These are phyloP conservation scores for Aspergillus steynii DNA, from an alignment of 495 filamentous ascomycete species.

Conservation along the genomic window DNA sequence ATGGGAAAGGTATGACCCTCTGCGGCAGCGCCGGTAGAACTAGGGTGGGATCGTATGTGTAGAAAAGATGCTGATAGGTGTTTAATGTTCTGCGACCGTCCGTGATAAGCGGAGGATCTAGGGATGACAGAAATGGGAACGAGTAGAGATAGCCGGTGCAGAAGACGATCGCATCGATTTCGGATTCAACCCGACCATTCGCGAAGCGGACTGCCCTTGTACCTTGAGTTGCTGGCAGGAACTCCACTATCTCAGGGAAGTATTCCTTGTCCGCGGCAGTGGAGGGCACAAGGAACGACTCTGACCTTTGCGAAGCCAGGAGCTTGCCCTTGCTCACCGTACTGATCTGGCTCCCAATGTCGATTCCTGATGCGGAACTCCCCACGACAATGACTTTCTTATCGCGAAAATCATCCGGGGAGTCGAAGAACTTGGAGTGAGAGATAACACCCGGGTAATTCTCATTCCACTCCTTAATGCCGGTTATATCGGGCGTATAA, in stretches of 20 bases:
- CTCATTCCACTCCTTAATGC: slow-evolving; percentile 56
- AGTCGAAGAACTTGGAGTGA: slow-evolving; percentile 81
- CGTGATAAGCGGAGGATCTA: slow-evolving; percentile 60
- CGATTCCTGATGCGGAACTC: slow-evolving; percentile 74
- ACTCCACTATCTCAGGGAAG: slow-evolving; percentile 59
- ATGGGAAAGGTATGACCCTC: slow-evolving; percentile 79
- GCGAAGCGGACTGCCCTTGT: slow-evolving; percentile 53
- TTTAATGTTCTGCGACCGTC: slow-evolving; percentile 68
- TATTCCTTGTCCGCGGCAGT: slow-evolving; percentile 45
- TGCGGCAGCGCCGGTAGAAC: slow-evolving; percentile 74
- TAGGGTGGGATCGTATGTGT: slow-evolving; percentile 72
- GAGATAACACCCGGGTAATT: slow-evolving; percentile 64
- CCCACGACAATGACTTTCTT: slow-evolving; percentile 79
- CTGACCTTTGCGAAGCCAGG: slow-evolving; percentile 51
- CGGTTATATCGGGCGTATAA: slow-evolving; percentile 65
- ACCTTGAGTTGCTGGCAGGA: slow-evolving; percentile 41
- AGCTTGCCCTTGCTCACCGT: slow-evolving; percentile 49
- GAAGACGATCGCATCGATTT: slow-evolving; percentile 58
- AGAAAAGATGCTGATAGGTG: slow-evolving; percentile 77
- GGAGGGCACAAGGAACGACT: slow-evolving; percentile 35
- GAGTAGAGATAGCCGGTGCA: slow-evolving; percentile 63
- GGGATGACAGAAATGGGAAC: slow-evolving; percentile 55
- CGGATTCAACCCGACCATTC: slow-evolving; percentile 48
- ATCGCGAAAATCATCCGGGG: slow-evolving; percentile 53
- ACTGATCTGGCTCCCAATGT: slow-evolving; percentile 77